Evolutionary conservation across 164 flowering plant species (phyloP).

Genomic region (Tinospora cordifolia): DNA sequence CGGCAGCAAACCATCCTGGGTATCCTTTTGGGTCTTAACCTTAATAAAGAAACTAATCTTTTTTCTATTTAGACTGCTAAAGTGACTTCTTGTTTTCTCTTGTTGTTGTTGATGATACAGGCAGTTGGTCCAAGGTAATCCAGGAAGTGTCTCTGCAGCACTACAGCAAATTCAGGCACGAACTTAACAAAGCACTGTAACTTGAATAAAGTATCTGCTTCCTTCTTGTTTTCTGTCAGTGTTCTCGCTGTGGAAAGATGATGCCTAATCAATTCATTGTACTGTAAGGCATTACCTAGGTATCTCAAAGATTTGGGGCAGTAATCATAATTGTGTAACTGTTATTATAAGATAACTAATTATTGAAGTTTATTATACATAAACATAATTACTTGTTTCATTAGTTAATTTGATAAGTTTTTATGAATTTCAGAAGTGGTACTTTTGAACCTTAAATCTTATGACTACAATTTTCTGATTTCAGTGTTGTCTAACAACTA

Average conservation of each 20-base stretch:
- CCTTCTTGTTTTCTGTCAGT: not conserved
- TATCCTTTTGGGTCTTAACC: slow-evolving; percentile 16
- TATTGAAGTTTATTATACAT: not conserved
- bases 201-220: slow-evolving; percentile 4
- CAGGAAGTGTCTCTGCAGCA: slow-evolving; percentile 62
- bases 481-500: not conserved
- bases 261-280: not conserved
- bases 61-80: not conserved
- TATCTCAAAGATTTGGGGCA: not conserved
- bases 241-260: not conserved
- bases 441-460: not conserved
- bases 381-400: not conserved
- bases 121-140: slow-evolving; percentile 64
- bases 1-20: slow-evolving; percentile 71
- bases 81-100: not conserved
- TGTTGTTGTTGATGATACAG: slow-evolving; percentile 40
- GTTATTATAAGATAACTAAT: not conserved
- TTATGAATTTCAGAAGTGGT: too few species aligned
- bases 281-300: not conserved
- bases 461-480: not conserved
- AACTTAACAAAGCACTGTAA: slow-evolving; percentile 50
- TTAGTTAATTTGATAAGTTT: not conserved
- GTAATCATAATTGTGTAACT: not conserved
- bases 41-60: not conserved
- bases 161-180: slow-evolving; percentile 81